A percentile compares a stretch with the other conserved stretches of the same genome.
These are phyloP conservation scores for Jacaranda copaia DNA, from an alignment of 257 asterid genomes.

Conservation along the genomic window DNA sequence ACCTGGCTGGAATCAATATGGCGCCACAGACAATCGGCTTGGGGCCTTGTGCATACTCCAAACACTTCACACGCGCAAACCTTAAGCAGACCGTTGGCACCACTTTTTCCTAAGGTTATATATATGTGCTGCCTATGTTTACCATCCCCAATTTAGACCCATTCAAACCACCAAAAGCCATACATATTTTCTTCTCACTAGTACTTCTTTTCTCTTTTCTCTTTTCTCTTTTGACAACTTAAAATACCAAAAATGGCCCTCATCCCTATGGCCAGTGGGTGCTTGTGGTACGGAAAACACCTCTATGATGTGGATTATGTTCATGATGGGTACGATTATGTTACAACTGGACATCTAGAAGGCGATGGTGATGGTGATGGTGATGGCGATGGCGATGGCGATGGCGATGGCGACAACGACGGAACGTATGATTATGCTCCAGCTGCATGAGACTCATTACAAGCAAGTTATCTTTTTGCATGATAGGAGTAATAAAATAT, in stretches of 20 bases:
- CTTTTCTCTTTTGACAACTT: not conserved
- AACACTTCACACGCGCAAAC: conserved; percentile 30
- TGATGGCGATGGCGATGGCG: not conserved
- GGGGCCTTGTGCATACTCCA: conserved; percentile 13
- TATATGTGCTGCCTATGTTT: not conserved
- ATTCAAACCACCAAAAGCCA: conserved; percentile 13
- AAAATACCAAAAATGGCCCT: conserved; percentile 20
- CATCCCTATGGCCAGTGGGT: not conserved
- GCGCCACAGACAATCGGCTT: not conserved
- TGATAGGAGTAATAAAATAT: no score
- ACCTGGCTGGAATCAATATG: not conserved
- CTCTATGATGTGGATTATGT: not conserved
- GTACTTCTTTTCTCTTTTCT: not conserved
- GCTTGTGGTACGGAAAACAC: conserved; percentile 4
- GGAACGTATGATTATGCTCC: no score
- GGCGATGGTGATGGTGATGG: conserved; percentile 16
- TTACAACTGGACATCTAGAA: not conserved
- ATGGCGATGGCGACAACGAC: no score
- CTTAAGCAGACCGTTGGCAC: conserved; percentile 5
- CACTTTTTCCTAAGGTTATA: conserved; percentile 10
- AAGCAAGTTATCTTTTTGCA: no score
- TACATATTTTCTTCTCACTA: not conserved
- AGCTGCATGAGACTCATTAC: no score
- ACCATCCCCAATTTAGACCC: not conserved
- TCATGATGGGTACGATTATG: not conserved